These are phyloP conservation scores for Alternaria dauci DNA, from an alignment of 2,329 filamentous ascomycete species.

Conservation along the genomic window DNA sequence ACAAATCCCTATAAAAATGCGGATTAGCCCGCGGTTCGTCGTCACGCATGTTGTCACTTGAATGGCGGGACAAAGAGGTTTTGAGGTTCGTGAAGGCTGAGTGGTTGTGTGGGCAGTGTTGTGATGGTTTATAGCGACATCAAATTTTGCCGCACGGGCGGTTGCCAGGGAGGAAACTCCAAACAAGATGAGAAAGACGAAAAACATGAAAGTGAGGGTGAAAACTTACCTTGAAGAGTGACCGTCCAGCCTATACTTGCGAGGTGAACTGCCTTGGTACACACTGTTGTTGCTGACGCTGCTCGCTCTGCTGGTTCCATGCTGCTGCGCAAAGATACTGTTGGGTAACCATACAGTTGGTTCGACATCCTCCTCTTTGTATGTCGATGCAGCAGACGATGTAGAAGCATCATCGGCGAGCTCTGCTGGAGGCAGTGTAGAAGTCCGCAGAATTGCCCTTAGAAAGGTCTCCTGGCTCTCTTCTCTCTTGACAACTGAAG, in stretches of 20 bases:
- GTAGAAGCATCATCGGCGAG: neutral
- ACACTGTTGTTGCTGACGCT: neutral
- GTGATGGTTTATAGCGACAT: slow-evolving; percentile 7
- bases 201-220: neutral
- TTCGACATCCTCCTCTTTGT: slow-evolving; percentile 2
- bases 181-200: slow-evolving; percentile 21
- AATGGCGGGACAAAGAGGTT: neutral
- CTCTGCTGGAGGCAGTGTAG: neutral
- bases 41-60: neutral
- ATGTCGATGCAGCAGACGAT: neutral
- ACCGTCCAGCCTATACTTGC: slow-evolving; percentile 2
- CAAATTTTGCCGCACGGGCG: slow-evolving; percentile 6
- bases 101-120: slow-evolving; percentile 8
- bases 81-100: neutral
- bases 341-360: neutral
- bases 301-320: neutral
- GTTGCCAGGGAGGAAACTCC: slow-evolving; percentile 21
- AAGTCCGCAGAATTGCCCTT: neutral
- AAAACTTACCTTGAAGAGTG: neutral
- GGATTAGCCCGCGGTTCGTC: neutral
- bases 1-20: neutral
- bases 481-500: slow-evolving; percentile 18
- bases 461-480: slow-evolving; percentile 13
- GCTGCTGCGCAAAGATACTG: neutral
- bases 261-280: slow-evolving; percentile 12